A percentile compares a stretch with the other conserved stretches of the same genome.
Evolutionary conservation across 2,329 filamentous ascomycete species (phyloP).

Genomic region (Colletotrichum brevisporum): DNA sequence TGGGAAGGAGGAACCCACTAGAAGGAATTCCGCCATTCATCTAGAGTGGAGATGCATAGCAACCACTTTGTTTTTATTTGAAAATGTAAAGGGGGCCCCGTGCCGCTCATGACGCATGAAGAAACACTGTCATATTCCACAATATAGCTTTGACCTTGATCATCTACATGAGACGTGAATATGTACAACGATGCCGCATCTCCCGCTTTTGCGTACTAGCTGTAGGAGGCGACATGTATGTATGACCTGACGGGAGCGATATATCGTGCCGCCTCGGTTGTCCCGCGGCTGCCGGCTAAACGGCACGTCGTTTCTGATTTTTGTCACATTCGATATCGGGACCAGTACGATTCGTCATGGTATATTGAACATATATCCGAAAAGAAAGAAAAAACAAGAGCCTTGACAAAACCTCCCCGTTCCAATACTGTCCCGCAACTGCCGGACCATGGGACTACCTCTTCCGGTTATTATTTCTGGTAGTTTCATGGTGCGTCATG

Average conservation of each 20-base stretch:
- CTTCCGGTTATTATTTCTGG: no score
- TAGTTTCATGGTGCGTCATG: no score
- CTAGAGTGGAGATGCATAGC: constrained; percentile 21
- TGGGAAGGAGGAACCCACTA: not conserved
- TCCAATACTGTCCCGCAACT: no score
- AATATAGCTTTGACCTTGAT: constrained; percentile 12
- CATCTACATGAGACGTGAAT: not conserved
- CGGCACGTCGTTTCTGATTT: not conserved
- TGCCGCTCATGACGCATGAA: constrained; percentile 29
- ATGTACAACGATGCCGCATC: not conserved
- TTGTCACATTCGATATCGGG: not conserved
- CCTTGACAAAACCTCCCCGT: no score
- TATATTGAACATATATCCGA: no score
- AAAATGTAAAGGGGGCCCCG: constrained; percentile 17
- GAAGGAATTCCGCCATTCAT: not conserved
- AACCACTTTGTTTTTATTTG: not conserved
- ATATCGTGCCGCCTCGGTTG: not conserved
- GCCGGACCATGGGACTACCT: no score
- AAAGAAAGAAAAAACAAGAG: no score
- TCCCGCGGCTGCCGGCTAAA: constrained; percentile 14
- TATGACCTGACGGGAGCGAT: not conserved
- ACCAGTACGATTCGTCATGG: no score
- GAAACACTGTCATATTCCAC: constrained; percentile 8
- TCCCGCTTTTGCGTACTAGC: not conserved
- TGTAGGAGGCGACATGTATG: not conserved